Conservation (phyloP, 2,329 filamentous ascomycete genomes). For the Thelonectria rubi region DNA sequence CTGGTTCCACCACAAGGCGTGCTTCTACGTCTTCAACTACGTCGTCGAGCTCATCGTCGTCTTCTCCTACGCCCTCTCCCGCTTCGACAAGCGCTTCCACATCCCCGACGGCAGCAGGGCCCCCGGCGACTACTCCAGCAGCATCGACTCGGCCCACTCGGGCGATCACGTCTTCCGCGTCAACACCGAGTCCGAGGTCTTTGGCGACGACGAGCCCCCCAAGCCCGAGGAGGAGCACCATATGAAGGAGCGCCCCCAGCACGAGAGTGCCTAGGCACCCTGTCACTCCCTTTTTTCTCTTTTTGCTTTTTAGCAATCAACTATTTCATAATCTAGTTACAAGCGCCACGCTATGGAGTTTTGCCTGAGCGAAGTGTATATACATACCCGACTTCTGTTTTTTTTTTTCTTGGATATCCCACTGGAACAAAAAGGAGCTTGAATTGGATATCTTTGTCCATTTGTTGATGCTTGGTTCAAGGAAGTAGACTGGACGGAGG, state of each 20-base stretch:
- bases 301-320: background rate
- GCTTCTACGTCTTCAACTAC: slow-evolving; percentile 85
- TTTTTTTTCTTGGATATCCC: no score
- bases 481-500: slow-evolving; percentile 15
- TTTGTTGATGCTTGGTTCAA: background rate
- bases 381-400: no score
- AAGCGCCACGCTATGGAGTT: background rate
- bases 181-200: slow-evolving; percentile 37
- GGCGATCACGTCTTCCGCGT: slow-evolving; percentile 30
- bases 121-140: slow-evolving; percentile 59
- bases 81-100: slow-evolving; percentile 80
- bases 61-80: slow-evolving; percentile 69
- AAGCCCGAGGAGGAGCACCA: slow-evolving; percentile 28
- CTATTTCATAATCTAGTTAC: background rate
- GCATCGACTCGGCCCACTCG: slow-evolving; percentile 11
- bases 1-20: slow-evolving; percentile 75
- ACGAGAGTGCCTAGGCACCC: slow-evolving; percentile 30
- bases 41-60: slow-evolving; percentile 76
- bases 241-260: slow-evolving; percentile 32
- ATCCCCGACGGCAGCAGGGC: slow-evolving; percentile 74
- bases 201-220: slow-evolving; percentile 41
- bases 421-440: background rate
- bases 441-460: slow-evolving; percentile 1
- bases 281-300: background rate
- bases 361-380: no score